Percentiles rank a stretch among this genome's conserved stretches.
These are phyloP conservation scores for Rhododendron ferrugineum DNA, from an alignment of 148 eudicot species.

Conservation along the genomic window DNA sequence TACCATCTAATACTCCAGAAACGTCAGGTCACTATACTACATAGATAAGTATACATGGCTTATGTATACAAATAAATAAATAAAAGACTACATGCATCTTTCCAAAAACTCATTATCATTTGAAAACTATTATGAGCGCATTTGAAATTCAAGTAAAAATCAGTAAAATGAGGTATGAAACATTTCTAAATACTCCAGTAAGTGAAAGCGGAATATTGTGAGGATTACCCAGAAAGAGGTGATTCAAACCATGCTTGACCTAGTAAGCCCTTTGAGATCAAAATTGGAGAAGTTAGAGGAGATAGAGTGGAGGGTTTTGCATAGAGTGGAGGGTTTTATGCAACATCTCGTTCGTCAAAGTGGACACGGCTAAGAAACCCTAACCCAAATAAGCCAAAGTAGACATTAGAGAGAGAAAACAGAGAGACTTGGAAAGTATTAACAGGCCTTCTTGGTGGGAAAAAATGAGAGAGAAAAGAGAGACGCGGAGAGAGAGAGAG, in stretches of 20 bases:
- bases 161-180: background rate
- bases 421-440: background rate
- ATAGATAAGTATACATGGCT: background rate
- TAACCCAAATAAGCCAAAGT: constrained; percentile 29
- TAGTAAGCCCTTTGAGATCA: constrained; percentile 20
- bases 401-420: background rate
- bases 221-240: constrained; percentile 26
- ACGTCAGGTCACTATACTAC: background rate
- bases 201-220: background rate
- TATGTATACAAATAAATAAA: background rate
- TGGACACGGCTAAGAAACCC: constrained; percentile 27
- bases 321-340: background rate
- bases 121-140: background rate
- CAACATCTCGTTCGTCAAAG: constrained; percentile 19
- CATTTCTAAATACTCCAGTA: background rate
- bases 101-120: background rate
- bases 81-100: background rate
- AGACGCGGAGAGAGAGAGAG: constrained; percentile 8
- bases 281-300: constrained; percentile 11
- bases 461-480: background rate
- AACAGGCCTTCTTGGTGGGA: background rate
- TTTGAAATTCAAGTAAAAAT: background rate
- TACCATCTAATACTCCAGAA: background rate
- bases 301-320: background rate
- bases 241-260: constrained; percentile 33